phyloP scores from a whole-genome alignment of 2,329 filamentous ascomycete species.

The Hypoxylon rubiginosum region DNA sequence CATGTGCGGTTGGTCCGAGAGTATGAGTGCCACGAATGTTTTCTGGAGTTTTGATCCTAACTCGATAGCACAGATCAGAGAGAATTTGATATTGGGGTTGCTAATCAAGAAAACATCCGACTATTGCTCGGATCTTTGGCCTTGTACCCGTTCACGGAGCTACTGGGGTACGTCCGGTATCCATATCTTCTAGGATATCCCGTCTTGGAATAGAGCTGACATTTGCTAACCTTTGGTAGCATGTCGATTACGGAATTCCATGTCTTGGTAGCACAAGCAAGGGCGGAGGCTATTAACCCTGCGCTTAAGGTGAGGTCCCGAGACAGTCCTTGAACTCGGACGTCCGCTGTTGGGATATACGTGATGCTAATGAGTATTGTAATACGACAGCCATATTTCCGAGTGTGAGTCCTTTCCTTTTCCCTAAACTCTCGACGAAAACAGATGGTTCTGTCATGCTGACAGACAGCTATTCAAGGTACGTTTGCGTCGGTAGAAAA shows the following conservation, averaged over 20 bases:
- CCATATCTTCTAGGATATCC: neutral
- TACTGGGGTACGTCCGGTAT: conserved; percentile 58
- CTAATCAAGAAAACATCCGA: conserved; percentile 68
- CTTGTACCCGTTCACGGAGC: conserved; percentile 68
- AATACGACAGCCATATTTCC: conserved; percentile 68
- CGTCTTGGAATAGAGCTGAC: conserved; percentile 11
- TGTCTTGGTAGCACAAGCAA: conserved; percentile 64
- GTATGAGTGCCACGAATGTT: conserved; percentile 59
- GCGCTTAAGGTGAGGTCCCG: conserved; percentile 65
- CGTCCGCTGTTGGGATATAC: neutral
- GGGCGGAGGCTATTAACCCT: conserved; percentile 62
- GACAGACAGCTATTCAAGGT: conserved; percentile 56
- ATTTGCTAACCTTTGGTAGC: conserved; percentile 53
- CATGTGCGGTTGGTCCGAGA: conserved; percentile 76
- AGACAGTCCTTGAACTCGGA: conserved; percentile 13
- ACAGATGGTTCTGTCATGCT: conserved; percentile 16
- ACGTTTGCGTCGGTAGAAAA: conserved; percentile 74
- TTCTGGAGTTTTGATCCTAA: conserved; percentile 28
- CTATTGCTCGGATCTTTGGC: conserved; percentile 67
- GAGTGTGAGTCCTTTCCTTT: conserved; percentile 62
- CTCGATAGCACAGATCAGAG: conserved; percentile 59
- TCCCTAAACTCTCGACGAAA: neutral
- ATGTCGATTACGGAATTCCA: conserved; percentile 71
- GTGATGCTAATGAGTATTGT: conserved; percentile 39
- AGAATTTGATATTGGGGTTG: conserved; percentile 65